A percentile compares a stretch with the other conserved stretches of the same genome.
Evolutionary conservation across 2,329 filamentous ascomycete species (phyloP).

Genomic region (Bipolaris sorokiniana): DNA sequence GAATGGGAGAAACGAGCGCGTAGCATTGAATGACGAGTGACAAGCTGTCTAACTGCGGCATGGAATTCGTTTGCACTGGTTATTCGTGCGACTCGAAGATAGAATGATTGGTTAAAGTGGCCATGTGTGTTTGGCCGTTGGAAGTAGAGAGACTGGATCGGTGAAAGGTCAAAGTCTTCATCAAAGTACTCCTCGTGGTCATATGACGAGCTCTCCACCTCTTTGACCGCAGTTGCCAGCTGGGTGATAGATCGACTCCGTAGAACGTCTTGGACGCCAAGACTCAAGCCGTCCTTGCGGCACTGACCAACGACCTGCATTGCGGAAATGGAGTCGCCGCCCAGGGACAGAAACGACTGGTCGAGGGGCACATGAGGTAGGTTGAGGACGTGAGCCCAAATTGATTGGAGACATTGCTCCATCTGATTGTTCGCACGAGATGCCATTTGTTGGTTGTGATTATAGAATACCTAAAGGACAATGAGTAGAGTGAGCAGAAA

Average conservation of each 20-base stretch:
- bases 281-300: conserved; percentile 53
- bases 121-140: conserved; percentile 40
- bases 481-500: neutral
- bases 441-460: conserved; percentile 11
- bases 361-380: conserved; percentile 37
- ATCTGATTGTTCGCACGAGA: conserved; percentile 13
- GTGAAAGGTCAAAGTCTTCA: conserved; percentile 39
- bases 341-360: conserved; percentile 52
- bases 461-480: conserved; percentile 6
- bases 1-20: conserved; percentile 37
- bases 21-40: conserved; percentile 43
- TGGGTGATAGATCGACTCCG: conserved; percentile 54
- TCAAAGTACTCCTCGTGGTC: conserved; percentile 35
- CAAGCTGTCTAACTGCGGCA: conserved; percentile 32
- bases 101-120: conserved; percentile 47
- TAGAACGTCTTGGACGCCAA: conserved; percentile 57
- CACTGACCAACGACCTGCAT: conserved; percentile 58
- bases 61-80: conserved; percentile 34
- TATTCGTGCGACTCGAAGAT: conserved; percentile 36
- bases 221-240: conserved; percentile 33
- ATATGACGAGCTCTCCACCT: conserved; percentile 23
- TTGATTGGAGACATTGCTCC: conserved; percentile 31
- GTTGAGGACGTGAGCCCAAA: conserved; percentile 44
- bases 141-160: conserved; percentile 44
- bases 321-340: conserved; percentile 59